A percentile compares a stretch with the other conserved stretches of the same genome.
These are phyloP conservation scores for Aspergillus campestris DNA, from an alignment of 495 filamentous ascomycete species.

Conservation along the genomic window DNA sequence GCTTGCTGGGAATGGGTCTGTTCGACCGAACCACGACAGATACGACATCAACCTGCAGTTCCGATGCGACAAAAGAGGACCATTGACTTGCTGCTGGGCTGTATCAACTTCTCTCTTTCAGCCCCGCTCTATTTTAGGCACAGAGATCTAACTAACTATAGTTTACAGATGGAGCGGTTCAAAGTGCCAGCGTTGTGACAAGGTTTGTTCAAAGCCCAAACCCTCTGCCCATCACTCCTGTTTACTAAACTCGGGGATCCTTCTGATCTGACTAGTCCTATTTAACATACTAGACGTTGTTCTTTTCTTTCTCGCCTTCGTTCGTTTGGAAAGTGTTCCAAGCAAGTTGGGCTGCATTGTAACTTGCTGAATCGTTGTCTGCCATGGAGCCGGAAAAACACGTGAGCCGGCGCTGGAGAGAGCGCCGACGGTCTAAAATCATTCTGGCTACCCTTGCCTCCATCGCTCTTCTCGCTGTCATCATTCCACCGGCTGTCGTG, in stretches of 20 bases:
- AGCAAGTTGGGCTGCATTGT: no score
- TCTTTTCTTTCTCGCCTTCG: no score
- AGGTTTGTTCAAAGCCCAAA: no score
- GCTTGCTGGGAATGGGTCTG: conserved; percentile 9
- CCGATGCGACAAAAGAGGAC: not conserved
- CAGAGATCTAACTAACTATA: not conserved
- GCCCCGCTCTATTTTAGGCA: conserved; percentile 22
- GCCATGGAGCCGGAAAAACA: conserved; percentile 25
- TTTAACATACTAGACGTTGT: no score
- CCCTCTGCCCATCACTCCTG: no score
- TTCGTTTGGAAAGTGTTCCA: no score
- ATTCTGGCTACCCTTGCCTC: conserved; percentile 17
- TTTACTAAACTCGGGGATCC: no score
- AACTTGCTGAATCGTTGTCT: not conserved
- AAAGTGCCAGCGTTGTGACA: no score
- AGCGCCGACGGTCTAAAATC: conserved; percentile 22
- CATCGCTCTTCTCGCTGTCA: conserved; percentile 25
- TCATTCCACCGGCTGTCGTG: conserved; percentile 29
- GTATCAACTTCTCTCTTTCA: not conserved
- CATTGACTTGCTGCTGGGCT: conserved; percentile 1
- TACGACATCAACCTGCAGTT: conserved; percentile 7
- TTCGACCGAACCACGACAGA: not conserved
- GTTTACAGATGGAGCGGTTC: no score
- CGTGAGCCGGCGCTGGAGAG: conserved; percentile 29
- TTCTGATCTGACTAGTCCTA: no score